Conservation (phyloP, 2,329 filamentous ascomycete species). For the Diaporthe ilicicola region DNA sequence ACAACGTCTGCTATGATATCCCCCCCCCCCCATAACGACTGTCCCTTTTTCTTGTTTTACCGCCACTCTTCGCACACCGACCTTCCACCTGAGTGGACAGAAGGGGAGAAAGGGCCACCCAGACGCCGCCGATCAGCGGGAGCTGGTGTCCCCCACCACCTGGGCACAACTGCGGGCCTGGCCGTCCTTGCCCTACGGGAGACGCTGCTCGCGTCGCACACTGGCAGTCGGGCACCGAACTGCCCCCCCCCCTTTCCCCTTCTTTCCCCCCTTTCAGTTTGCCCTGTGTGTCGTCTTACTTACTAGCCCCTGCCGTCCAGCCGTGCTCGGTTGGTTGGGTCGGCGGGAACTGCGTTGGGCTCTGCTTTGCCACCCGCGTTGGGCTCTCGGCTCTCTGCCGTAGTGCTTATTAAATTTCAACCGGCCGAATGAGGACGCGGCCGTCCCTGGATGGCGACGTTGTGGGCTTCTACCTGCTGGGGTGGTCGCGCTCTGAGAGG, state of each 20-base stretch:
- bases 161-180: no score
- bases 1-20: background rate
- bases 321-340: no score
- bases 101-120: no score
- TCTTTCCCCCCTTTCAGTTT: no score
- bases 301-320: background rate
- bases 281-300: no score
- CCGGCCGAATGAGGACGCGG: background rate
- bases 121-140: background rate
- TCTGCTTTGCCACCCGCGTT: background rate
- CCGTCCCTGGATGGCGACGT: background rate
- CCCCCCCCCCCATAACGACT: background rate
- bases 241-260: background rate
- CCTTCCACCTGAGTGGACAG: background rate
- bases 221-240: conserved; percentile 16
- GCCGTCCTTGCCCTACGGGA: no score
- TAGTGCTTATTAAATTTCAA: background rate
- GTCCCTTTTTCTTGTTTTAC: no score
- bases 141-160: background rate
- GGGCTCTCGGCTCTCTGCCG: background rate
- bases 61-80: conserved; percentile 1
- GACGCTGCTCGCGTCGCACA: background rate
- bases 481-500: background rate
- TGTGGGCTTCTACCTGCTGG: background rate
- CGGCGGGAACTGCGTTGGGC: background rate